phyloP scores from a whole-genome alignment of 768 basidiomycete species.

The Amanita fuliginea region DNA sequence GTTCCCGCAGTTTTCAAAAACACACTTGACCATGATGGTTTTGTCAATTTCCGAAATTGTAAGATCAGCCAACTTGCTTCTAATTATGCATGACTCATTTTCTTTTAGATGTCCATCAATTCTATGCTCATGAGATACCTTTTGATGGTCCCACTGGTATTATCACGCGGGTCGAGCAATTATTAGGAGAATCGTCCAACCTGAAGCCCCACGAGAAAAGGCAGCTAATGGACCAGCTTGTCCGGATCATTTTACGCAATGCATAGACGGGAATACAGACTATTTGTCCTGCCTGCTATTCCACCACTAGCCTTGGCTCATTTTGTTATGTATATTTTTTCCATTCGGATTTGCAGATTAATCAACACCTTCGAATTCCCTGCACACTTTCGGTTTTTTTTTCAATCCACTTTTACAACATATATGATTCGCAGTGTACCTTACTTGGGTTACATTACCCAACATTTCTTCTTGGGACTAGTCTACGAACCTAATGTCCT shows the following conservation, averaged over 20 bases:
- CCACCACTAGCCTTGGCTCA: not conserved
- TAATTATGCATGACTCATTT: constrained; percentile 9
- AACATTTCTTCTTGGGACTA: not conserved
- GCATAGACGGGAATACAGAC: constrained; percentile 15
- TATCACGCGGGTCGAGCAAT: constrained; percentile 47
- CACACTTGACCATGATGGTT: constrained; percentile 35
- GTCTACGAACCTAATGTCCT: not conserved
- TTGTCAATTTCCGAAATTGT: constrained; percentile 55
- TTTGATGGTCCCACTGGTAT: constrained; percentile 68
- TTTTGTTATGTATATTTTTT: not conserved
- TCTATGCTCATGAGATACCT: constrained; percentile 64
- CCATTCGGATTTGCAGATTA: not conserved
- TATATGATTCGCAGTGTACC: not conserved
- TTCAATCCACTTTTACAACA: not conserved
- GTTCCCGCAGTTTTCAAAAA: constrained; percentile 37
- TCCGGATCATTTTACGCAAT: constrained; percentile 45
- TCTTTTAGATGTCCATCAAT: constrained; percentile 55
- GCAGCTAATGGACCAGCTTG: constrained; percentile 47
- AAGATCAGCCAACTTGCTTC: constrained; percentile 17
- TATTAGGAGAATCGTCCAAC: constrained; percentile 39
- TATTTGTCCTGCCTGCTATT: not conserved
- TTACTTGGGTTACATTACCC: not conserved
- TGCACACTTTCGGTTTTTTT: not conserved
- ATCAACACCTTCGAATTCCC: not conserved
- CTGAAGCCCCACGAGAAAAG: constrained; percentile 37